These are phyloP conservation scores for Borovskyia barvae DNA, from an alignment of 208 protist species.

Conservation along the genomic window DNA sequence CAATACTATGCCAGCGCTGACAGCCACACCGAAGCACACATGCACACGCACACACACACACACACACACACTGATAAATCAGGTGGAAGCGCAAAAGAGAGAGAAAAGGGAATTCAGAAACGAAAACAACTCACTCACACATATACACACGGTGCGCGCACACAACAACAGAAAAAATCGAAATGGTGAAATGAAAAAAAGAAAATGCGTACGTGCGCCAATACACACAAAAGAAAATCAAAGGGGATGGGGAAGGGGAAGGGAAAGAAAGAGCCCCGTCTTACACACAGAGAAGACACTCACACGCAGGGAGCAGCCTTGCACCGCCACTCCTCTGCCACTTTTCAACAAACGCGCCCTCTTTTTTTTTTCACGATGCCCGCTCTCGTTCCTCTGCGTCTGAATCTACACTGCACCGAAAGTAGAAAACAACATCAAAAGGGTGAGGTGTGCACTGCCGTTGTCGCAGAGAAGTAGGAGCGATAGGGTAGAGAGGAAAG, in stretches of 20 bases:
- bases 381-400: too few relatives aligned
- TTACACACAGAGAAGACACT: background rate
- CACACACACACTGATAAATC: background rate
- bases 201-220: background rate
- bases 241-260: background rate
- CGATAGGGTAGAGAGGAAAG: too few relatives aligned
- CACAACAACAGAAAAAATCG: constrained; percentile 6
- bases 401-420: too few relatives aligned
- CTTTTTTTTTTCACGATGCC: too few relatives aligned
- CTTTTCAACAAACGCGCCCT: too few relatives aligned
- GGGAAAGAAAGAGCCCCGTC: background rate
- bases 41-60: background rate
- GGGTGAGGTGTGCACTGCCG: too few relatives aligned
- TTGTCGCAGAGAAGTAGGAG: too few relatives aligned
- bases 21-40: background rate
- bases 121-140: background rate
- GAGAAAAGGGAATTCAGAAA: background rate
- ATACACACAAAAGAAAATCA: constrained; percentile 9
- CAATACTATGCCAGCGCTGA: too few relatives aligned
- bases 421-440: too few relatives aligned
- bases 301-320: too few relatives aligned
- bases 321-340: too few relatives aligned
- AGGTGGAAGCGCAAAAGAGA: background rate
- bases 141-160: background rate
- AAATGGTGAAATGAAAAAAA: constrained; percentile 17